These are phyloP conservation scores for Sophora flavescens DNA, from an alignment of 306 rosid species.

Conservation along the genomic window DNA sequence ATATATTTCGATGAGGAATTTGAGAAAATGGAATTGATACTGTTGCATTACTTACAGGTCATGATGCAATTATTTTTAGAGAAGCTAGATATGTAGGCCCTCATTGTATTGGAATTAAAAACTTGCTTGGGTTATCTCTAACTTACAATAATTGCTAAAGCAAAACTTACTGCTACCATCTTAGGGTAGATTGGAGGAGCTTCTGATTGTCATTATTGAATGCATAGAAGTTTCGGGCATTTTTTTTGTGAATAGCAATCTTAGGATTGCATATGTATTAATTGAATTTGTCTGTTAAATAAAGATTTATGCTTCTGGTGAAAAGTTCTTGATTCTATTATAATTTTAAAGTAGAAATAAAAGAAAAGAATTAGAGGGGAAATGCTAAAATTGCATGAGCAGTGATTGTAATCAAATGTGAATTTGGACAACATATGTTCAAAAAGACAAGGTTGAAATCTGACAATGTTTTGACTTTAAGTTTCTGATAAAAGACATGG, in stretches of 20 bases:
- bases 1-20: conserved; percentile 7
- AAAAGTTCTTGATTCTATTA: no score
- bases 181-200: neutral
- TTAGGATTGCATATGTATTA: no score
- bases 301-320: no score
- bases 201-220: neutral
- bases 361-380: no score
- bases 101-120: conserved; percentile 20
- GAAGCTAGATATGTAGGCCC: conserved; percentile 26
- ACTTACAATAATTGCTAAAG: neutral
- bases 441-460: no score
- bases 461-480: no score
- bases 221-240: neutral
- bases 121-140: conserved; percentile 10
- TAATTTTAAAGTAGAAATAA: no score
- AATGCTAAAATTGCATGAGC: no score
- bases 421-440: no score
- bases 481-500: no score
- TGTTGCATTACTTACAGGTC: neutral
- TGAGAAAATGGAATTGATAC: conserved; percentile 18
- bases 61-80: neutral
- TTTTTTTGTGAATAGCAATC: neutral
- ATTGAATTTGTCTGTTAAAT: no score
- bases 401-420: no score
- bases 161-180: conserved; percentile 11